These are phyloP conservation scores for Crithidia sp. DNA, from an alignment of 208 protist species.

Conservation along the genomic window DNA sequence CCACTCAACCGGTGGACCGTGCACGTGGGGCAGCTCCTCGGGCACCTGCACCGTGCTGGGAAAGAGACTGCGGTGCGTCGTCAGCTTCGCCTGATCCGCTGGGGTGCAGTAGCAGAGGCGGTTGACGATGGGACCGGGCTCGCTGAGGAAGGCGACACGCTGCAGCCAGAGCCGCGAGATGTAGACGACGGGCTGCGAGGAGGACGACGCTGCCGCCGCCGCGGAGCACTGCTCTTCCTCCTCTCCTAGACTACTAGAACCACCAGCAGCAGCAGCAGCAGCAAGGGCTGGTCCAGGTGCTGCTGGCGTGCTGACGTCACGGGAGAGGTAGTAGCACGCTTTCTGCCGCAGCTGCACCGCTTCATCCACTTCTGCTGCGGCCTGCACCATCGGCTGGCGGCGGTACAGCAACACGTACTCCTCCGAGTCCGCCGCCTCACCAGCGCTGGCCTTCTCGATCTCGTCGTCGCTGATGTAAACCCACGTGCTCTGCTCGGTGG, in stretches of 20 bases:
- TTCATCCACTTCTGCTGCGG: constrained; percentile 23
- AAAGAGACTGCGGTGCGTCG: constrained; percentile 28
- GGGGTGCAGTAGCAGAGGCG: constrained; percentile 71
- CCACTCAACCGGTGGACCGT: constrained; percentile 72
- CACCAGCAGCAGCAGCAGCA: too few relatives aligned
- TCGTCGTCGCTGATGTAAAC: constrained; percentile 84
- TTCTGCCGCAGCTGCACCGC: constrained; percentile 52
- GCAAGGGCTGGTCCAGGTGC: too few relatives aligned
- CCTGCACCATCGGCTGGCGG: constrained; percentile 66
- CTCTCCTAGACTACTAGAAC: neutral
- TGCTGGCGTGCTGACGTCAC: constrained; percentile 4
- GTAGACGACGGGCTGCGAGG: constrained; percentile 40
- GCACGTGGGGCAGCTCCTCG: constrained; percentile 47
- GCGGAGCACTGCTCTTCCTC: neutral
- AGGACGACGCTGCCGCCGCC: neutral
- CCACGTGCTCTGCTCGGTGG: constrained; percentile 52
- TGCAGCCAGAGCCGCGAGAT: constrained; percentile 87
- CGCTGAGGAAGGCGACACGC: constrained; percentile 72
- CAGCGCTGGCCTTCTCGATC: constrained; percentile 32
- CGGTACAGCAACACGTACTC: constrained; percentile 90
- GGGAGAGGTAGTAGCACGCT: constrained; percentile 54
- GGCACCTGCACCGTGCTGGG: constrained; percentile 33
- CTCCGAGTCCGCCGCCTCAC: constrained; percentile 71
- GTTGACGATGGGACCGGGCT: constrained; percentile 87
- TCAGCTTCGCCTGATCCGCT: constrained; percentile 22